Conservation (phyloP, 352 stramenopile species). For the Pythium guiyangense region DNA sequence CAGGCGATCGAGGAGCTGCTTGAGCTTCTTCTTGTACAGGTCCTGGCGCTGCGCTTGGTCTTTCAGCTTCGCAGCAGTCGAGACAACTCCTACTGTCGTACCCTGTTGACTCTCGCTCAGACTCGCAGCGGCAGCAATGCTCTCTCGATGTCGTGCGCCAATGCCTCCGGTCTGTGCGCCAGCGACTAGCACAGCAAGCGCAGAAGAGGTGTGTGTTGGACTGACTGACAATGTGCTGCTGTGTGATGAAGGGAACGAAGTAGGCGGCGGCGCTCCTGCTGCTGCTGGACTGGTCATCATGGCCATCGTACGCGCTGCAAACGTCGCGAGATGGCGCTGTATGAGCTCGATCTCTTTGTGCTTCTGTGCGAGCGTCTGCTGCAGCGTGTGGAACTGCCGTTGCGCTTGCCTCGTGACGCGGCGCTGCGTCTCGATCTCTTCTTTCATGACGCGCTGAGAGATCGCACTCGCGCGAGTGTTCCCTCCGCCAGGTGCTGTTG, state of each 20-base stretch:
- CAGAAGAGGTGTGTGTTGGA: neutral
- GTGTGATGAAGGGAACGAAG: neutral
- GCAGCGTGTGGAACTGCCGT: conserved; percentile 36
- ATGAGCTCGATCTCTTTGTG: conserved; percentile 34
- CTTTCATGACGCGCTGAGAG: conserved; percentile 33
- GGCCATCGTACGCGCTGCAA: conserved; percentile 10
- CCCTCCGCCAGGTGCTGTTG: neutral
- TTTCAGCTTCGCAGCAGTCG: conserved; percentile 19
- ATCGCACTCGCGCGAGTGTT: conserved; percentile 12
- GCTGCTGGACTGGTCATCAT: neutral
- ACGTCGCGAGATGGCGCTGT: conserved; percentile 27
- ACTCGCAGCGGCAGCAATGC: conserved; percentile 1
- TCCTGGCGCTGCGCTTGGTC: conserved; percentile 40
- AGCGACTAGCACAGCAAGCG: conserved; percentile 1
- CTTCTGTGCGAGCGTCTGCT: conserved; percentile 22
- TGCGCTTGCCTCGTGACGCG: conserved; percentile 37
- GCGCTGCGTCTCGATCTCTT: conserved; percentile 58
- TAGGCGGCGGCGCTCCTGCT: neutral
- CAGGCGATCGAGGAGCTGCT: conserved; percentile 39
- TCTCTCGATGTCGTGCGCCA: conserved; percentile 9
- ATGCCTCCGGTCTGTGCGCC: too few species aligned
- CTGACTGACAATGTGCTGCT: neutral
- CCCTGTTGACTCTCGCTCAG: conserved; percentile 1
- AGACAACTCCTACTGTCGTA: neutral
- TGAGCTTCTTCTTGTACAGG: conserved; percentile 53